Conservation (phyloP, 164 flowering plant species). For the Dillenia suffruticosa region DNA sequence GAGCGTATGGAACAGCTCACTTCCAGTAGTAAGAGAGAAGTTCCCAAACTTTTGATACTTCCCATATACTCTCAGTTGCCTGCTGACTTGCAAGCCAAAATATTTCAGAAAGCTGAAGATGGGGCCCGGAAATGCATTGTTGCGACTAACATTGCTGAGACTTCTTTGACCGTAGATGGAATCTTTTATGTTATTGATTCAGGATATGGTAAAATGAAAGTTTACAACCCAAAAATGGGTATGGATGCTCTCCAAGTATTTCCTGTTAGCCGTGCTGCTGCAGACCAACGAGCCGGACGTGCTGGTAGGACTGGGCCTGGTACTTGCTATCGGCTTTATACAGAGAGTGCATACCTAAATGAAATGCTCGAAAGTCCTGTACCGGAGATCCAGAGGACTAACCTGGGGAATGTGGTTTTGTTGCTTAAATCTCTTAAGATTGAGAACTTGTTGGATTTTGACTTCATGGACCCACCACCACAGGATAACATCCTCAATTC, state of each 20-base stretch:
- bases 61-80: slow-evolving; percentile 99
- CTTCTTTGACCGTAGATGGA: slow-evolving; percentile 95
- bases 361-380: slow-evolving; percentile 88
- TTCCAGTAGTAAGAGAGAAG: slow-evolving; percentile 55
- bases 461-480: slow-evolving; percentile 99
- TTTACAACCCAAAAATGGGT: slow-evolving; percentile 91
- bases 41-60: slow-evolving; percentile 73
- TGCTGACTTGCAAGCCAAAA: slow-evolving; percentile 94
- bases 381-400: slow-evolving; percentile 91
- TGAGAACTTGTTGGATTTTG: slow-evolving; percentile 81
- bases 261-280: slow-evolving; percentile 89
- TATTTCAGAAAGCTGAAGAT: slow-evolving; percentile 90
- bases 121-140: slow-evolving; percentile 97
- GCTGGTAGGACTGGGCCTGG: slow-evolving; percentile 99
- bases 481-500: slow-evolving; percentile 89
- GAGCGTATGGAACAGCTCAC: slow-evolving; percentile 90
- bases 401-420: slow-evolving; percentile 86
- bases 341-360: slow-evolving; percentile 74
- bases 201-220: slow-evolving; percentile 92
- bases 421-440: slow-evolving; percentile 79
- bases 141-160: slow-evolving; percentile 97
- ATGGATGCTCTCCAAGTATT: slow-evolving; percentile 96
- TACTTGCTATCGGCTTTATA: slow-evolving; percentile 78
- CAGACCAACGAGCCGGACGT: slow-evolving; percentile 92
- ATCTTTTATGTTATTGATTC: slow-evolving; percentile 89